A percentile compares a stretch with the other conserved stretches of the same genome.
Conservation (phyloP, 352 stramenopile species). For the Phytophthora sp. region DNA sequence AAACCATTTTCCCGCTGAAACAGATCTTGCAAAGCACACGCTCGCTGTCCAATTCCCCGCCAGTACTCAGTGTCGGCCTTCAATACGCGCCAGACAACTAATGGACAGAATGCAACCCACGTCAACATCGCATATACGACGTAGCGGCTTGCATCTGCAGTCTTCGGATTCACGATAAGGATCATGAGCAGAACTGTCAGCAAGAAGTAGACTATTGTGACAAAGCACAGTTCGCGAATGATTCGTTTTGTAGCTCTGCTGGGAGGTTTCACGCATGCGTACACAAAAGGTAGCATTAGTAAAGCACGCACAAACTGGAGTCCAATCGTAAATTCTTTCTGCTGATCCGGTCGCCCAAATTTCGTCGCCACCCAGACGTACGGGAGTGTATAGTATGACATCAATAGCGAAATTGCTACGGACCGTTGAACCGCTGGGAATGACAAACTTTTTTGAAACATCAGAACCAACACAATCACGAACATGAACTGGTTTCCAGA, state of each 20-base stretch:
- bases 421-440: constrained; percentile 36
- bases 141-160: background rate
- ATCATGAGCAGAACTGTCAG: constrained; percentile 19
- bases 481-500: constrained; percentile 43
- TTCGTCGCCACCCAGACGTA: constrained; percentile 25
- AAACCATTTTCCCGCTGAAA: constrained; percentile 38
- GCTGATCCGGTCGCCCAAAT: constrained; percentile 8
- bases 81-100: constrained; percentile 53
- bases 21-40: constrained; percentile 29
- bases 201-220: constrained; percentile 23
- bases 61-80: constrained; percentile 57
- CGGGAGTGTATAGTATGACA: constrained; percentile 34
- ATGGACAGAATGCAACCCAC: constrained; percentile 33
- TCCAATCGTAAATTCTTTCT: constrained; percentile 10
- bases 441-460: constrained; percentile 59
- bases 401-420: constrained; percentile 21
- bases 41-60: constrained; percentile 44
- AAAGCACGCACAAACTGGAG: constrained; percentile 22
- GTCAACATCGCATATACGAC: constrained; percentile 19
- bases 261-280: constrained; percentile 40
- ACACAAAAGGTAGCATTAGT: constrained; percentile 33
- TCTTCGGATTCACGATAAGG: constrained; percentile 29
- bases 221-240: constrained; percentile 40
- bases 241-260: constrained; percentile 33
- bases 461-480: constrained; percentile 41